Evolutionary conservation across 2,329 filamentous ascomycete genomes (phyloP), one percentile per base, ranked within the genome.

Genomic region (Colletotrichum sp.): DNA sequence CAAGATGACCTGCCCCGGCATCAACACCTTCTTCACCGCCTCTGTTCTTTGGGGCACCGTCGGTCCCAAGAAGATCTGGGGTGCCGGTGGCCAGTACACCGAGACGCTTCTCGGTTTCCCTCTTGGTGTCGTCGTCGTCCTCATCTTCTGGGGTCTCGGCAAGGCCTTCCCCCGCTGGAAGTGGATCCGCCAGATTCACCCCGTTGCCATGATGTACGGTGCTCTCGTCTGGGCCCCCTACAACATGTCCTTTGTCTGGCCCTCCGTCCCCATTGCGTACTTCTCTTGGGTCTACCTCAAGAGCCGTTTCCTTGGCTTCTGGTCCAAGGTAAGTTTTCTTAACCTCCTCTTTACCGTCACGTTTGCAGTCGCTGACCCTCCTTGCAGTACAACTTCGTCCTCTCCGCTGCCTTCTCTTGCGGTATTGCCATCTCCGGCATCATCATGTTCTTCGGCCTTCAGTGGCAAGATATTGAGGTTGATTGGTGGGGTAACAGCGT

Each of bases 181-280:
- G 11, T 70, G 82, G 63, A 71, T 87, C 16, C 80, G 87, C 32
- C 84, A 87, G 72, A 78, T 86, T 1, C 87, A 89, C 69, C 83
- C 86, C 8, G 85, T 88, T 2, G 84, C 86, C 11, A 75, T 88
- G 8, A 80, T 87, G 65, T 84, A 83, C 68, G 87, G 87, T 3
- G 81, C 81, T 12, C 79, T 86, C 44, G 77, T 81, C 52, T 87
- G 85, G 83, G 83, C 86, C 0, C 87, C 85, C 0, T 89, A 88
- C 79, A 90, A 88, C 80, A 82, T 91, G 80, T 84, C 83, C 15
- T 90, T 89, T 78, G 80, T 86, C 48, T 87, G 85, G 84, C 87
- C 87, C 5, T 84, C 86, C 34, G 85, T 90, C 4, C 87, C 87
- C 5, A 83, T 90, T 16, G 88, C 86, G 6, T 88, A 83, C 81